Evolutionary conservation across 1,284 basidiomycete species (phyloP), one percentile per base, ranked within the genome.

Genomic region (Xanthoconium separans): DNA sequence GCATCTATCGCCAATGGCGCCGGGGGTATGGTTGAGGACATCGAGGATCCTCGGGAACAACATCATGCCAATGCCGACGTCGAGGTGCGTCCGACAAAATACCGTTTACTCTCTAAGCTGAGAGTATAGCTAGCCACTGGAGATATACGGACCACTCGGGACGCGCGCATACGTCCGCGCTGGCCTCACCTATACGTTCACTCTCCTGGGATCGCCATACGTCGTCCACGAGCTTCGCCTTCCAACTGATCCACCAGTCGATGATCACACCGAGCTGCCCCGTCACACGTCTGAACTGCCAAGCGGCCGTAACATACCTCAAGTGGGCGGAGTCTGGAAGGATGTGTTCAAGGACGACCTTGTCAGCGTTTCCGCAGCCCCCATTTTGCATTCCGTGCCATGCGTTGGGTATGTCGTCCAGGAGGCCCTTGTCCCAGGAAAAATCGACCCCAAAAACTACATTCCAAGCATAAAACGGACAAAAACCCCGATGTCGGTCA

Each of bases 221-320:
- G 84, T 93, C 43, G 91, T 96, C n/a, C 94, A 97, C 71, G 95
- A 97, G 70, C 77, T 98, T 9, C 81, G 92, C 12, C 78, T 82
- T 45, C 75, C 78, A 50, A 62, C 77, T 20, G 84, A 89, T 62
- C 79, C 83, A 8, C 68, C 68, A 40, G 60, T 65, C 13, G 77
- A 75, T 18, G 82, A 84, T 63, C 69, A 70, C 61, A 80, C 77
- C n/a, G 58, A 70, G 13, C 67, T 85, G 16, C 67, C 79, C 44
- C 75, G 57, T 39, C 77, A 79, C 47, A 70, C 78, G 0, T 77
- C 76, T 20, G 94, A 97, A 69, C 77, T 79, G 3, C 73, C 79
- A 10, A 57, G 65, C 29, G 93, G 94, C 0, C 75, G 77, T 44
- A 87, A 96, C 68, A 82, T 97, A 53, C 57, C 58, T 4, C 81